phyloP scores from a whole-genome alignment of 1,139 yeast species.

The Kodamaea arcana region DNA sequence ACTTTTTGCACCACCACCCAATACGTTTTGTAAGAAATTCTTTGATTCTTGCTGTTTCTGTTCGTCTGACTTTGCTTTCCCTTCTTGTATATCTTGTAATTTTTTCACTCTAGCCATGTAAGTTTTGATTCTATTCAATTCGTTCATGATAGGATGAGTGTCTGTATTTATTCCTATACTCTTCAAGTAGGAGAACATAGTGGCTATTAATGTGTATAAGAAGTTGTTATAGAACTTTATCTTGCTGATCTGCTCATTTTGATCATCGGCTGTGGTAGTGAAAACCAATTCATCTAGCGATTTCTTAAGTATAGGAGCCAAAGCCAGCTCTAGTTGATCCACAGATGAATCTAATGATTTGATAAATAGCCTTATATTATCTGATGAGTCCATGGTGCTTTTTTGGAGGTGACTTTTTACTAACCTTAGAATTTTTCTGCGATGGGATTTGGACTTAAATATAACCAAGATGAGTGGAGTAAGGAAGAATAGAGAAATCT shows the following conservation, averaged over 20 bases:
- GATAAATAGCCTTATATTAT: constrained; percentile 27
- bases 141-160: constrained; percentile 62
- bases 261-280: constrained; percentile 18
- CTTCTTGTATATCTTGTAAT: constrained; percentile 24
- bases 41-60: constrained; percentile 24
- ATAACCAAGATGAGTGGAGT: constrained; percentile 14
- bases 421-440: constrained; percentile 1
- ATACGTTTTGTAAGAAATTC: constrained; percentile 42
- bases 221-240: constrained; percentile 36
- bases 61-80: constrained; percentile 14
- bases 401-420: not conserved
- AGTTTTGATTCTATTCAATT: constrained; percentile 63
- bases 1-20: constrained; percentile 32
- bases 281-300: constrained; percentile 32
- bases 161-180: constrained; percentile 55
- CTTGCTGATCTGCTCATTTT: constrained; percentile 31
- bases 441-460: constrained; percentile 1
- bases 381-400: constrained; percentile 40
- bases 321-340: constrained; percentile 23
- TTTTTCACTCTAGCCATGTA: constrained; percentile 62
- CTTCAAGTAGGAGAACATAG: constrained; percentile 56
- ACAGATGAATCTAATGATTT: constrained; percentile 28
- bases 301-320: constrained; percentile 33
- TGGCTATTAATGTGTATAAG: constrained; percentile 43
- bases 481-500: constrained; percentile 69